Base-by-base conservation (phyloP, 169 alveolate genomes). In the Plasmodium sp. region DNA sequence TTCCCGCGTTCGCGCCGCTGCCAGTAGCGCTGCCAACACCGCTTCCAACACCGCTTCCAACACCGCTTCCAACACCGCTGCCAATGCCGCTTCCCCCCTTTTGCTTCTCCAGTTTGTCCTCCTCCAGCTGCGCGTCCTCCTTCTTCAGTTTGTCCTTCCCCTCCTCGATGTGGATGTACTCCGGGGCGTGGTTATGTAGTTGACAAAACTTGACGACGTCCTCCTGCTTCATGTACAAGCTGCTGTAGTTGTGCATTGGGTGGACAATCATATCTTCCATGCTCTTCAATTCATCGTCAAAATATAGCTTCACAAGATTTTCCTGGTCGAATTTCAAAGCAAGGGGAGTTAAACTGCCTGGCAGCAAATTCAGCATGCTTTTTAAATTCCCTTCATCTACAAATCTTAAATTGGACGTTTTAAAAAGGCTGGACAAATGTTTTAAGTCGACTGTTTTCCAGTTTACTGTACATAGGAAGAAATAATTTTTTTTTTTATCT, bases 321-420 rank as follows among this genome's bases (percentile, higher is more conserved):
- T 96, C 95, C 43, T 92, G 92, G 80, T 97, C 98, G 83, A 85
- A 92, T 85, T 96, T 95, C 16, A 96, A 73, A 73, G 98, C 97
- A 83, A 97, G 93, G 9, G 98, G 98, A 27, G 97, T 93, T 18
- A 97, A 95, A 75, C 93, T 88, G 3, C 98, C 98, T 45, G 96
- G 97, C 10, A 75, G 43, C 62, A 96, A 95, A 36, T 95, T 95
- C 10, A 96, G 91, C 54, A 96, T 91, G 48, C 74, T 93, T 83
- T 85, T 95, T 92, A 97, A 95, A 43, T 81, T 71, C 74, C 94
- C 95, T 75, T 95, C 97, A 74, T 96, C 98, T 1, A 96, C 98
- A 84, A 97, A 86, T 16, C 98, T 96, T 83, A 97, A 92, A 48
- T 95, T 95, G 77, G 93, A 84, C n/a, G 97, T 97, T 3, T 96